Evolutionary conservation across 257 asterid species (phyloP).

Genomic region (Jacaranda mimosifolia): DNA sequence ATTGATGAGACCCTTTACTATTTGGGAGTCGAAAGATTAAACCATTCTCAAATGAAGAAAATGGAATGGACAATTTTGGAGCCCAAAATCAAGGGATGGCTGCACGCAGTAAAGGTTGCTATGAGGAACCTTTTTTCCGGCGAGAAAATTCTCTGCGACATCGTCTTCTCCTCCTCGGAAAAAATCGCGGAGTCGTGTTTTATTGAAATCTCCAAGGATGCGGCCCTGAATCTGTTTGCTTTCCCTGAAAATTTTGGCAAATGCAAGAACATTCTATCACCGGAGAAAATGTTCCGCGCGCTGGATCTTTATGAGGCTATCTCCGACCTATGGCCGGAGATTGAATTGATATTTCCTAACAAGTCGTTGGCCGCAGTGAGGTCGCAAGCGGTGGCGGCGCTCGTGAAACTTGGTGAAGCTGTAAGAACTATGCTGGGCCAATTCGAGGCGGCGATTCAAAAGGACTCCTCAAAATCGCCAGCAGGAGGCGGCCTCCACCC

Average conservation of each 20-base stretch:
- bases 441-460: constrained; percentile 32
- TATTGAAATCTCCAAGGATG: constrained; percentile 49
- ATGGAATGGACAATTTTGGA: constrained; percentile 57
- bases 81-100: constrained; percentile 52
- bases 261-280: constrained; percentile 50
- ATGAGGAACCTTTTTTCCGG: constrained; percentile 56
- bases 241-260: constrained; percentile 51
- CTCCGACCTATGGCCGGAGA: constrained; percentile 55
- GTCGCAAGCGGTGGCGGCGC: constrained; percentile 50
- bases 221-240: constrained; percentile 41
- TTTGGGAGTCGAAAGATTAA: constrained; percentile 52
- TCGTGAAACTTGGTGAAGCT: constrained; percentile 37
- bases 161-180: constrained; percentile 36
- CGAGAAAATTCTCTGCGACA: constrained; percentile 38
- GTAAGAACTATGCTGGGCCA: constrained; percentile 14
- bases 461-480: constrained; percentile 23
- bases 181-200: constrained; percentile 50
- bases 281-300: constrained; percentile 62
- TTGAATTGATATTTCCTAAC: constrained; percentile 49
- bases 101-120: constrained; percentile 43
- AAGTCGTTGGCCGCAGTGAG: constrained; percentile 45
- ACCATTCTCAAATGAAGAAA: constrained; percentile 50
- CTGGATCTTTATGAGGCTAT: constrained; percentile 65
- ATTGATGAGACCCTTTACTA: constrained; percentile 60
- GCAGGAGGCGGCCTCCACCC: constrained; percentile 61